Evolutionary conservation across 441 rosid species (phyloP).

Genomic region (Cnidoscolus chayamansa): DNA sequence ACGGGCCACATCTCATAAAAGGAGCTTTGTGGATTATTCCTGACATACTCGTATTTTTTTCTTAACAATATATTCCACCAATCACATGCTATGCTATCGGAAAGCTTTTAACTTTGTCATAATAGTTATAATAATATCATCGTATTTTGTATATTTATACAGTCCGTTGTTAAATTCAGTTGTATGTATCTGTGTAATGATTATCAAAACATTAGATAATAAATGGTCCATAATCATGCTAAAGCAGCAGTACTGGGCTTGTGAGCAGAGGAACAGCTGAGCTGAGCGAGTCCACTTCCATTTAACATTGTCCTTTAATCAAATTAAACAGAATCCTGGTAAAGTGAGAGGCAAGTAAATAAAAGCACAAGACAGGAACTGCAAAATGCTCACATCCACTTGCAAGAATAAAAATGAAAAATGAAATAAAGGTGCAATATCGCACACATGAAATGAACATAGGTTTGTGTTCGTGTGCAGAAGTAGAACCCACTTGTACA

Average conservation of each 20-base stretch:
- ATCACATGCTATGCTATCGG: constrained; percentile 16
- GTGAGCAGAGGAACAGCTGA: neutral
- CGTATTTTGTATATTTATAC: too few species aligned
- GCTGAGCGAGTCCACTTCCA: neutral
- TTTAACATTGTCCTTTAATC: neutral
- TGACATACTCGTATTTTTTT: too few species aligned
- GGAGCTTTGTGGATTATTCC: constrained; percentile 10
- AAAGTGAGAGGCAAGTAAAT: neutral
- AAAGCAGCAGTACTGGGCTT: neutral
- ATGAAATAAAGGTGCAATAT: too few species aligned
- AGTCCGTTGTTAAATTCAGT: too few species aligned
- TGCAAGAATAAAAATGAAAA: too few species aligned
- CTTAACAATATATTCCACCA: neutral
- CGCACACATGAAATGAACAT: too few species aligned
- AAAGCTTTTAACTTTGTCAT: too few species aligned
- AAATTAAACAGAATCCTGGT: neutral
- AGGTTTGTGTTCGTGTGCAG: too few species aligned
- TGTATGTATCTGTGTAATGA: too few species aligned
- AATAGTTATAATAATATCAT: too few species aligned
- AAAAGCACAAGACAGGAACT: constrained; percentile 24
- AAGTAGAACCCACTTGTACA: too few species aligned
- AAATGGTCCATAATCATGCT: neutral
- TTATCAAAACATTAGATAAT: too few species aligned
- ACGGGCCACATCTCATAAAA: constrained; percentile 22
- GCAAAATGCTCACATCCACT: constrained; percentile 15